A percentile compares a stretch with the other conserved stretches of the same genome.
Evolutionary conservation across 495 filamentous ascomycete genomes (phyloP).

Genomic region (Penicillium antarcticum): DNA sequence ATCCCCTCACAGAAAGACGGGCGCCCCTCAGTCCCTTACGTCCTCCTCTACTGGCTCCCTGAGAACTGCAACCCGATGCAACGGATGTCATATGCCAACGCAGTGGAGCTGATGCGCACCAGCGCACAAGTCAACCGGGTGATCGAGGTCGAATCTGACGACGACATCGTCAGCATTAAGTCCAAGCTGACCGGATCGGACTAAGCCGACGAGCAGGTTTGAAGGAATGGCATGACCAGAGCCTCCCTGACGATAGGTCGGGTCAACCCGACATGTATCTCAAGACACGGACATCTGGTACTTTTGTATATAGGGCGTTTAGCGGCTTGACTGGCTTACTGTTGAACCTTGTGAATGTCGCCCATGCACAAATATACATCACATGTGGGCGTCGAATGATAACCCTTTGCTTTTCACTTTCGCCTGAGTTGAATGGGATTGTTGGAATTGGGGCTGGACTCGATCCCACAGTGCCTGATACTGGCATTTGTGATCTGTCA

Average conservation of each 20-base stretch:
- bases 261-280: conserved; percentile 4
- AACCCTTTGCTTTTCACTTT: neutral
- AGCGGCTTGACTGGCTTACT: conserved; percentile 2
- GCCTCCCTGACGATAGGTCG: neutral
- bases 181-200: conserved; percentile 55
- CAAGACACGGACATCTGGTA: neutral
- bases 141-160: conserved; percentile 71
- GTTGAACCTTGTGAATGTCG: neutral
- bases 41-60: conserved; percentile 89
- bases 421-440: neutral
- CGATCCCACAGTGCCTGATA: neutral
- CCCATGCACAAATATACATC: neutral
- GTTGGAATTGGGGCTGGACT: neutral
- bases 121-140: conserved; percentile 80
- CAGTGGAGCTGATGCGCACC: conserved; percentile 91
- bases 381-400: conserved; percentile 1
- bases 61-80: conserved; percentile 78
- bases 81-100: conserved; percentile 92
- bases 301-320: conserved; percentile 13
- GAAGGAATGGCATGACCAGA: neutral
- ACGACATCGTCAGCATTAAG: conserved; percentile 75
- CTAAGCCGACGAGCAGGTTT: conserved; percentile 9
- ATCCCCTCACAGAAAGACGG: conserved; percentile 50
- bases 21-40: conserved; percentile 73
- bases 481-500: conserved; percentile 17